These are phyloP conservation scores for Termitomyces sp. DNA, from an alignment of 768 basidiomycete genomes.

Conservation along the genomic window DNA sequence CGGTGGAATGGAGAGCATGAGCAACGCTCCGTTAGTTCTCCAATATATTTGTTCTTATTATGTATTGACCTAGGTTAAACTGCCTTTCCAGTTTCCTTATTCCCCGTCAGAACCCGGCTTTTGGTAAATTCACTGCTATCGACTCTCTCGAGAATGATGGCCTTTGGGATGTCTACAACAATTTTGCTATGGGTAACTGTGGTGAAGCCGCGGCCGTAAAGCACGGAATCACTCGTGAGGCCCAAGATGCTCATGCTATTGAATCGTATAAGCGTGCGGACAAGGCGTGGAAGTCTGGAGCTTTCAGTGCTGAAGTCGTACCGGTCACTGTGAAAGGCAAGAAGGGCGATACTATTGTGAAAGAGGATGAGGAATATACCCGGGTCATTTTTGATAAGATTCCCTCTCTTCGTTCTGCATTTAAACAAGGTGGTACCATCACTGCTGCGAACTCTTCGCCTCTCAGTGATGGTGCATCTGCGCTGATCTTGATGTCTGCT, in stretches of 20 bases:
- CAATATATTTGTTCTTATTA: slow-evolving; percentile 16
- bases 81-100: slow-evolving; percentile 58
- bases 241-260: slow-evolving; percentile 86
- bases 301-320: slow-evolving; percentile 82
- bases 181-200: slow-evolving; percentile 98
- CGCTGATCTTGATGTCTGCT: slow-evolving; percentile 90
- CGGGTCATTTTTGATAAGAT: slow-evolving; percentile 94
- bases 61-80: background rate
- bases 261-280: slow-evolving; percentile 94
- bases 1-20: slow-evolving; percentile 99
- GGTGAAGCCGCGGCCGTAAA: slow-evolving; percentile 84
- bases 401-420: slow-evolving; percentile 80
- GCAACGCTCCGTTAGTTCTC: slow-evolving; percentile 83
- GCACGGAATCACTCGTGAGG: slow-evolving; percentile 76
- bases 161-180: slow-evolving; percentile 96
- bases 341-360: slow-evolving; percentile 86
- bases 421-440: slow-evolving; percentile 85
- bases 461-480: slow-evolving; percentile 94
- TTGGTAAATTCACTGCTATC: slow-evolving; percentile 82
- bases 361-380: slow-evolving; percentile 98
- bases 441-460: slow-evolving; percentile 96
- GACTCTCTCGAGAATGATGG: slow-evolving; percentile 92
- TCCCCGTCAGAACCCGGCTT: slow-evolving; percentile 74
- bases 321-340: slow-evolving; percentile 89
- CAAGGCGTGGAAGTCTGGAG: slow-evolving; percentile 82